Evolutionary conservation across 148 eudicot genomes (phyloP).

Genomic region (Rhododendron mucronatum): DNA sequence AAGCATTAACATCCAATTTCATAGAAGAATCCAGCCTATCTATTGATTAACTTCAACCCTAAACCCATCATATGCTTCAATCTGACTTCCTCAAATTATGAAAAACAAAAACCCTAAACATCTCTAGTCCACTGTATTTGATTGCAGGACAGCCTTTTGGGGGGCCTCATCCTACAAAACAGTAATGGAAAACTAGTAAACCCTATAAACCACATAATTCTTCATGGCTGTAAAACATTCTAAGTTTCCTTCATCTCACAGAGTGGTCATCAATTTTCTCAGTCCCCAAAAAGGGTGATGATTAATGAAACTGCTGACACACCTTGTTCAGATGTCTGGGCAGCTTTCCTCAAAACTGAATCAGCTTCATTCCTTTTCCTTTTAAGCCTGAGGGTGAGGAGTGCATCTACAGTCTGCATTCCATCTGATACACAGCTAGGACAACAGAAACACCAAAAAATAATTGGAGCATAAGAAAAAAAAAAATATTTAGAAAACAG

Average conservation of each 20-base stretch:
- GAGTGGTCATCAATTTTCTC: background rate
- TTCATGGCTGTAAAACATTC: background rate
- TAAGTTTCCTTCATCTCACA: background rate
- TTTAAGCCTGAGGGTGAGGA: conserved; percentile 79
- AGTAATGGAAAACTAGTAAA: background rate
- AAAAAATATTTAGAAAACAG: background rate
- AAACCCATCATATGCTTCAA: background rate
- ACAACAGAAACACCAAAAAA: conserved; percentile 27
- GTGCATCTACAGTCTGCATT: conserved; percentile 86
- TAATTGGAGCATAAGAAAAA: conserved; percentile 1
- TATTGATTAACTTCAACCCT: background rate
- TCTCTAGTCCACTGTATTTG: background rate
- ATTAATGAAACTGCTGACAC: background rate
- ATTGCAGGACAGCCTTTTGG: background rate
- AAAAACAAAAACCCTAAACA: background rate
- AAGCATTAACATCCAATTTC: background rate
- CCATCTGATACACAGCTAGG: conserved; percentile 95
- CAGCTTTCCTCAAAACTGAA: conserved; percentile 25
- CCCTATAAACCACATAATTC: background rate
- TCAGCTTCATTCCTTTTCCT: conserved; percentile 70
- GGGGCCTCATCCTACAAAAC: background rate
- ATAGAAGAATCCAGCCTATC: background rate
- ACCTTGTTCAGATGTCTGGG: conserved; percentile 55
- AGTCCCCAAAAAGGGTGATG: background rate
- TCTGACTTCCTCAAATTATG: background rate